A percentile compares a stretch with the other conserved stretches of the same genome.
phyloP scores from a whole-genome alignment of 257 asterid species.

The Solanum lignicaule region DNA sequence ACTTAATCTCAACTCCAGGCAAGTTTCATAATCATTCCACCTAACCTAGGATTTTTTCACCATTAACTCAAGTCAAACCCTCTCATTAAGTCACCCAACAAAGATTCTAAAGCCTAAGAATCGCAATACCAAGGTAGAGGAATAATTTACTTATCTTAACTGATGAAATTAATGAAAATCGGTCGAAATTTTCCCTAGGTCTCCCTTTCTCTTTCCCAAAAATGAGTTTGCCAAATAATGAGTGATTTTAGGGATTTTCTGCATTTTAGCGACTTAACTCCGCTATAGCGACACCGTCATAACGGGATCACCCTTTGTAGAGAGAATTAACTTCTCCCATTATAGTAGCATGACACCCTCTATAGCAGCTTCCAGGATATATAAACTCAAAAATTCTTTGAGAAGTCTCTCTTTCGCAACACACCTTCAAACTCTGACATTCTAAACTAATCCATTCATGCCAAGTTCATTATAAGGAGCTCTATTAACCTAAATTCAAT shows the following conservation, averaged over 20 bases:
- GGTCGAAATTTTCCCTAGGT: not conserved
- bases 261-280: not conserved
- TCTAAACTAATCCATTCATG: not conserved
- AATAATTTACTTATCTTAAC: too few species aligned
- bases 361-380: too few species aligned
- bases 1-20: not conserved
- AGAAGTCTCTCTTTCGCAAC: not conserved
- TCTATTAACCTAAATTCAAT: not conserved
- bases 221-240: not conserved
- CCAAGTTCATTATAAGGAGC: not conserved
- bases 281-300: not conserved
- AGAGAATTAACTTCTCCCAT: not conserved
- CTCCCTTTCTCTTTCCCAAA: not conserved
- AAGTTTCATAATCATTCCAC: not conserved
- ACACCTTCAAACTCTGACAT: not conserved
- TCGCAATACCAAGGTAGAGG: not conserved
- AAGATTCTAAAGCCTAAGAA: too few species aligned
- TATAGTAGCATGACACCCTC: not conserved
- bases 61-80: not conserved
- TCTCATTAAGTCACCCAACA: too few species aligned
- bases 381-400: not conserved
- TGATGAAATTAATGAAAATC: too few species aligned
- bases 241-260: not conserved
- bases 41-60: not conserved
- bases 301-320: too few species aligned